Base-by-base conservation (phyloP, 176 grass and related monocot species). In the Zoysia japonica region DNA sequence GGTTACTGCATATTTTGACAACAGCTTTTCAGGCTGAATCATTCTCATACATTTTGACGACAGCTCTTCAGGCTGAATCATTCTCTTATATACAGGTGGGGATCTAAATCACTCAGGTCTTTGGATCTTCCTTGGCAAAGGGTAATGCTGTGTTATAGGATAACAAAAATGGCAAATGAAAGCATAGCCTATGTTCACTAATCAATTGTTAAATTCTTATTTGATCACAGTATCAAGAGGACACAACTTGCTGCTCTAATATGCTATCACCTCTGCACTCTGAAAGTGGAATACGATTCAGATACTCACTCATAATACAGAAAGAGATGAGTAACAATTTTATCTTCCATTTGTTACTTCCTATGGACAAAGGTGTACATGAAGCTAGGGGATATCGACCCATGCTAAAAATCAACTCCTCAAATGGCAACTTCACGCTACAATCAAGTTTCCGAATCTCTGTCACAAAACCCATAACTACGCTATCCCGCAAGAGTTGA, bases 331-430 rank as follows among this genome's bases (percentile, higher is more conserved):
- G 37, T 37, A 3, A 20, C 17, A 49, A 65, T 11, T 42, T 43
- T 19, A 76, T 28, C n/a, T 7, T 61, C 37, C n/a, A 46, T 38
- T 20, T 42, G 38, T 45, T 9, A 15, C 20, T 43, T 11, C 41
- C 39, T 11, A 44, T 53, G 13, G 39, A 4, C 39, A 44, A 3
- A 1, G 0, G 9, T 39, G 9, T 40, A 65, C 1, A 41, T 9
- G 6, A 77, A 78, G 35, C 2, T 17, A 77, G 5, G 55, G 0
- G 14, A 76, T 11, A 11, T 61, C 65, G 5, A 67, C 43, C 35
- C 47, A 61, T 37, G 44, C 9, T 73, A 67, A 66, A 42, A 42
- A 46, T 15, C 80, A 87, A 49, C 9, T 87, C 47, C n/a, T 82
- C 59, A 42, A 71, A 57, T 78, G 75, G 49, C 37, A 67, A 67